Evolutionary conservation across 345 rosid genomes (phyloP), one percentile per base, ranked within the genome.

Genomic region (Melaleuca alternifolia): DNA sequence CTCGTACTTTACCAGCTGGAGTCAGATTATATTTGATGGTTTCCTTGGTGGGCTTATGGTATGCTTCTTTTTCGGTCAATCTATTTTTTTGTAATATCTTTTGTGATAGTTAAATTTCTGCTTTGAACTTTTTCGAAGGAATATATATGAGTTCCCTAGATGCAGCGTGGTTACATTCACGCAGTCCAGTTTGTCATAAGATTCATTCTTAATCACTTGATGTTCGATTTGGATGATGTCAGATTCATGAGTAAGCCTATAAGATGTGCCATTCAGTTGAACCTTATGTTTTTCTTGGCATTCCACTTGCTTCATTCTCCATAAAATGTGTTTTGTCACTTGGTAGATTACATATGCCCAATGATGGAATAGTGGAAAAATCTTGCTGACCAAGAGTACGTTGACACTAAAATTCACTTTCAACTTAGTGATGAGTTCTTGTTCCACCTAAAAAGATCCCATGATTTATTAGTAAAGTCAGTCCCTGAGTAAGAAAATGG

Each of bases 41-140:
- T 92, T 97, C 87, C 89, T 91, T 33, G 98, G 98, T 88, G 99
- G 99, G 71, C 99, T 97, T 83, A 88, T 97, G 99, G 99, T 96
- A 93, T 30, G 90, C 86, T 65, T 88, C 88, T 85, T 59, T 61
- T 30, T 85, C 61, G 57, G 53, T 53, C 51, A 5, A 54, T 7
- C 10, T 12, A 62, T 46, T 10, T 23, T 76, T 1, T 61, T 50
- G 14, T 26, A 51, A 14, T 71, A 8, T 50, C 26, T 20, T 52
- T 54, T 16, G 84, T 57, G 23, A n/a, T 53, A 21, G 54, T 23
- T 24, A 20, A n/a, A 48, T 26, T 46, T 18, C 54, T 44, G 30
- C 51, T n/a, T 85, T 24, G 71, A 41, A 13, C 41, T 77, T 62
- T 82, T 46, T 24, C 9, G 24, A 56, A 83, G 51, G 30, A 79